Evolutionary conservation across 306 rosid species (phyloP), one percentile per base, ranked within the genome.

Genomic region (Hylodesmum podocarpum): DNA sequence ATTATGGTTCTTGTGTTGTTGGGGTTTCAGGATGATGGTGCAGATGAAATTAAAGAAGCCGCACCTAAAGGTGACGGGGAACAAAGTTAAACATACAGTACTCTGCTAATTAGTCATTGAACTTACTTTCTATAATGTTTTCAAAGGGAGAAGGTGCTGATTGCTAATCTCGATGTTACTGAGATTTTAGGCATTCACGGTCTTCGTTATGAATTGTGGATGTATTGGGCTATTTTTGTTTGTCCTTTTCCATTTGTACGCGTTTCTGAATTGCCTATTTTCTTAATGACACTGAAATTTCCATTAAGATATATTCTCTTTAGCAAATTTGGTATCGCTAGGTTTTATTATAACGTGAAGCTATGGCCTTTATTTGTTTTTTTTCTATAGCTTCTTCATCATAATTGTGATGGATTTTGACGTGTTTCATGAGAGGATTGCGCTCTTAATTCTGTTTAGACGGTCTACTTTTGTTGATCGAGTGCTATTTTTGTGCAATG

Each of bases 21-120:
- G 21, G 39, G 70, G 14, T 65, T 77, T 63, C 90, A 96, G 99
- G 99, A 96, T 84, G 99, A 96, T 21, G 96, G 93, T 21, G 94
- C 91, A 0, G 99, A 96, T 76, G 99, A 96, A 83, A 93, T 92
- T 62, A 92, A 96, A 89, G 98, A 92, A 83, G 94, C 95, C 0
- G 87, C 96, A 53, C 86, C 97, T 47, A 95, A 95, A 81, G 64
- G 64, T 1, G 87, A 79, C 13, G 88, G 79, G 0, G 96, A 93
- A 58, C 87, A 89, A 76, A 85, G 87, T 85, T 80, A 84, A 86
- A 82, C 59, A 39, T 46, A 71, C 6, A 33, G 57, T 80, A 25
- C 82, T 69, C 82, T 69, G 64, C 84, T 55, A 70, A 46, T 87
- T 85, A 88, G 85, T 63, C 80, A 72, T 82, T 82, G 85, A 84